Evolutionary conservation across 371 early-diverging fungal genomes (phyloP), one percentile per base, ranked within the genome.

Genomic region (Mucor lusitanicus): DNA sequence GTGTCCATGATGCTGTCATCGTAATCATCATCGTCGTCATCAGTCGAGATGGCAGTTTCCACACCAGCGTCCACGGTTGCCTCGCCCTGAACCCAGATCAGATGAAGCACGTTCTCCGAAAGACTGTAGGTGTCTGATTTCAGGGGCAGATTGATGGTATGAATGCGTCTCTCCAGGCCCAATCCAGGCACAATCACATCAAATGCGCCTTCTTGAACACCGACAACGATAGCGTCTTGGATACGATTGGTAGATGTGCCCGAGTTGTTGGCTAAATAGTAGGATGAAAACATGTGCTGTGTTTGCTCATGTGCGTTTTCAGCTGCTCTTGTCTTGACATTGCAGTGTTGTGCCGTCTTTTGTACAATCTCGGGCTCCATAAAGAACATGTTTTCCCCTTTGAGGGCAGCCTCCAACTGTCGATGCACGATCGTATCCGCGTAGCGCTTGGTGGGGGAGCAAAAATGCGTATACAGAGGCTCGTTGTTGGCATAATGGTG

Each of bases 341-440:
- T 93, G 76, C 94, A 93, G 17, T 79, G 85, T 13, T 82, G 82
- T 3, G 93, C 89, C 21, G 81, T 83, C 33, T 74, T 77, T 40
- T 82, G 80, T 13, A 86, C 67, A 7, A 63, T 61, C 13, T 78
- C 79, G 17, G 77, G 64, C 8, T 78, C 81, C 59, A 84, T 55
- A 42, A 86, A 88, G 58, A 81, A 88, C 11, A 81, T 78, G 60
- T 72, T 69, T 50, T 72, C 70, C 53, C 74, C 73, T 6, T 65
- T 65, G 3, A 78, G 28, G 9, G 65, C 62, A 3, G 73, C 70
- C 27, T 81, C 77, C 13, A 93, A 64, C 56, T 86, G 84, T 7
- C 97, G 90, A 70, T 99, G 99, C 0, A 99, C 98, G 53, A 99
- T 76, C 28, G 97, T 76, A 77, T 98, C 98, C n/a, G 98, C 91